These are phyloP conservation scores for Glaciozyma antarctica DNA, from an alignment of 768 basidiomycete genomes.

Conservation along the genomic window DNA sequence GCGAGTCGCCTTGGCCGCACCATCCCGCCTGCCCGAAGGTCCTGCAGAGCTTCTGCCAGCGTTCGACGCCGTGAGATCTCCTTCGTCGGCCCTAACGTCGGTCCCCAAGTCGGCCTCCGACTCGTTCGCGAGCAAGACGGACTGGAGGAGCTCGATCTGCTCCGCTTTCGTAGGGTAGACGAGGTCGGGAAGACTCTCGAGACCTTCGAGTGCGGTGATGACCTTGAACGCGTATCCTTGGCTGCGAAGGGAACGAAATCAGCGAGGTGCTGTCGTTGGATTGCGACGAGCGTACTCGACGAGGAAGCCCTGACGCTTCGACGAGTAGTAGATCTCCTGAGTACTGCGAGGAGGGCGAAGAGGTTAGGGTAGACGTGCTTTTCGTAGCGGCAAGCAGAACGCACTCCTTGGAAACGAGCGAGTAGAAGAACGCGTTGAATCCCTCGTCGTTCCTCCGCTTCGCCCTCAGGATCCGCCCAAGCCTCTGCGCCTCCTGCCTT, in stretches of 20 bases:
- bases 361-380: not conserved
- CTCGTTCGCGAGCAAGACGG: constrained; percentile 83
- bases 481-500: constrained; percentile 90
- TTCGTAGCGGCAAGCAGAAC: not conserved
- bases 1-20: constrained; percentile 63
- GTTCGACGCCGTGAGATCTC: constrained; percentile 39
- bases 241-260: constrained; percentile 2
- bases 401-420: constrained; percentile 82
- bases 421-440: constrained; percentile 99
- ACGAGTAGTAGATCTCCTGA: constrained; percentile 98
- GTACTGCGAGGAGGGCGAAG: constrained; percentile 47
- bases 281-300: constrained; percentile 52
- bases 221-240: constrained; percentile 96
- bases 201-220: constrained; percentile 90
- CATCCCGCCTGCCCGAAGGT: constrained; percentile 31
- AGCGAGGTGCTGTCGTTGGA: not conserved
- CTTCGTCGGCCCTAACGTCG: constrained; percentile 64
- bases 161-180: constrained; percentile 86
- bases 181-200: constrained; percentile 72
- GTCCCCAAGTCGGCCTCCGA: constrained; percentile 77
- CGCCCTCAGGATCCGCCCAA: constrained; percentile 91
- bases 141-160: constrained; percentile 91
- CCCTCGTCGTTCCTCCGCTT: constrained; percentile 98
- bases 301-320: constrained; percentile 95
- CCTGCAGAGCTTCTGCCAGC: constrained; percentile 40